Evolutionary conservation across 148 eudicot genomes (phyloP), one percentile per base, ranked within the genome.

Genomic region (Euryodendron excelsum): DNA sequence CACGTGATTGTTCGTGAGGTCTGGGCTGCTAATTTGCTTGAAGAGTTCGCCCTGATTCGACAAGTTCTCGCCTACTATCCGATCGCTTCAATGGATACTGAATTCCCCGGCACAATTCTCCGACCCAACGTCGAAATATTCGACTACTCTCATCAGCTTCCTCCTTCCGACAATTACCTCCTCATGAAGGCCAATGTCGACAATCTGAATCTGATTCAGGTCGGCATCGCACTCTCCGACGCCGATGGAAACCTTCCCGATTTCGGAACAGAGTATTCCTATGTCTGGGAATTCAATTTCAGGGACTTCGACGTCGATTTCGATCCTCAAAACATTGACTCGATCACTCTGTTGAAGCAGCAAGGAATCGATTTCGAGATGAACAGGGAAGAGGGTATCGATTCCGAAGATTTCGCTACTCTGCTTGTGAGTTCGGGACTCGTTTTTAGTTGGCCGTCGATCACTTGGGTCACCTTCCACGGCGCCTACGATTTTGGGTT

Each of bases 271-370:
- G 33, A 1, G 0, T 6, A 8, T 27, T 3, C 48, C 7, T 79
- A 47, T 31, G 45, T 83, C 15, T 83, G 82, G 82, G 50, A 83
- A 64, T 79, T 83, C 55, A 83, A 83, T 66, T 83, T 83, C 39
- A 4, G 73, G 3, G 80, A 79, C 34, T 83, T 83, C 39, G 77
- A 82, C 41, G 27, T 74, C 34, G 17, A 10, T 0, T 0, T 3
- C 15, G 80, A 79, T 15, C 39, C 1, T 11, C 10, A 55, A 0
- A 6, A 44, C 9, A n/a, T 52, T 2, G 33, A 52, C 1, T 83
- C 85, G 13, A 69, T 83, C 60, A 28, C 45, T 0, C 11, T 79
- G 14, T 37, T 83, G 36, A 56, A 70, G 76, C 7, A 23, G 0
- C 85, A 82, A 33, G 85, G 85, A 7, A 79, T 79, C 20, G 76